These are phyloP conservation scores for Escovopsis weberi DNA, from an alignment of 2,329 filamentous ascomycete genomes.

Conservation along the genomic window DNA sequence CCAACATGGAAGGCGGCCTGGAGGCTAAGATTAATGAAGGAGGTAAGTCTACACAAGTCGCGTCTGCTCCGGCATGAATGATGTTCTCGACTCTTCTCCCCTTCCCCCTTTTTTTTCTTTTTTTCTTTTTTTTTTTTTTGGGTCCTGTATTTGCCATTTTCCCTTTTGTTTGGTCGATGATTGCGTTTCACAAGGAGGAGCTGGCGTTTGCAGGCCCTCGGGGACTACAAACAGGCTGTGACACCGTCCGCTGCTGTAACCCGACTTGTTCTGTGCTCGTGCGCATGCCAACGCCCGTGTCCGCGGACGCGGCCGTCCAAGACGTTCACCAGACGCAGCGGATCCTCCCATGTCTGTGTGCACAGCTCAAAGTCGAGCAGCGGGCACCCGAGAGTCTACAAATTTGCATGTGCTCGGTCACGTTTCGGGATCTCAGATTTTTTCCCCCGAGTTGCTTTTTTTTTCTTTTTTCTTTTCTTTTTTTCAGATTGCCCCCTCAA, in stretches of 20 bases:
- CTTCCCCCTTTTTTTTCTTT: not conserved
- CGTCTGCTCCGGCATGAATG: no score
- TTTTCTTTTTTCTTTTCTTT: not conserved
- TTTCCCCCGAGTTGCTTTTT: no score
- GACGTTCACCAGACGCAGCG: not conserved
- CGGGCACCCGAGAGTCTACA: not conserved
- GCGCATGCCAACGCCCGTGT: not conserved
- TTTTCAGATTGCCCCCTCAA: slow-evolving; percentile 1
- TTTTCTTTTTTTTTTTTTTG: not conserved
- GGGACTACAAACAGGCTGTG: not conserved
- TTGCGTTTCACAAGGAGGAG: not conserved
- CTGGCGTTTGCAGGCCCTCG: not conserved
- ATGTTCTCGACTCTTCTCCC: not conserved
- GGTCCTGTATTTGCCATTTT: slow-evolving; percentile 8
- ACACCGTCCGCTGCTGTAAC: not conserved
- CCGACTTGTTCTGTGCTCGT: not conserved
- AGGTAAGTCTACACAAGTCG: slow-evolving; percentile 45
- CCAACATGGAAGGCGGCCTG: slow-evolving; percentile 73
- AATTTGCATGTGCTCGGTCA: not conserved
- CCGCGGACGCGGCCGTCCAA: not conserved
- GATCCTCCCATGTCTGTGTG: not conserved
- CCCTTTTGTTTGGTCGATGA: slow-evolving; percentile 6
- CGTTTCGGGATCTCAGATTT: no score
- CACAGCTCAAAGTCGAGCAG: not conserved
- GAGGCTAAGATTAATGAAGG: slow-evolving; percentile 89